phyloP scores from a whole-genome alignment of 176 grass and related monocot species.

The Aechmea fasciata region DNA sequence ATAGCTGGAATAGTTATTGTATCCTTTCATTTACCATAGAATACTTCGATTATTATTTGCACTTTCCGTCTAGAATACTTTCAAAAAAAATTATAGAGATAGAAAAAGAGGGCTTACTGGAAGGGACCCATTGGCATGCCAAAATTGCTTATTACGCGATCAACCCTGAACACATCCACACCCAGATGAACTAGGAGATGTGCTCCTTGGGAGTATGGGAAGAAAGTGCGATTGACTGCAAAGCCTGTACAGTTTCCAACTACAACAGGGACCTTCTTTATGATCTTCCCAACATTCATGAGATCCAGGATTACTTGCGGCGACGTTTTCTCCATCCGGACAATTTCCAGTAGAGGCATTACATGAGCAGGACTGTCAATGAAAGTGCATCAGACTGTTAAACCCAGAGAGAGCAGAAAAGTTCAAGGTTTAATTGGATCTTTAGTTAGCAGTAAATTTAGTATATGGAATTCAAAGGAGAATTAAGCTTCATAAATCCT shows the following conservation, averaged over 20 bases:
- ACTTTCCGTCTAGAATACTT: background rate
- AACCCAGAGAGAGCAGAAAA: background rate
- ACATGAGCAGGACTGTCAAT: constrained; percentile 90
- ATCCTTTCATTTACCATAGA: too few species aligned
- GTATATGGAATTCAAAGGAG: too few species aligned
- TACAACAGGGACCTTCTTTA: constrained; percentile 95
- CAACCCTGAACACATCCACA: constrained; percentile 77
- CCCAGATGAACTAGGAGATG: constrained; percentile 76
- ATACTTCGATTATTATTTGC: background rate
- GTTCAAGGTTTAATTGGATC: background rate
- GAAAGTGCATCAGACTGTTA: constrained; percentile 25
- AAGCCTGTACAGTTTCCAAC: constrained; percentile 97
- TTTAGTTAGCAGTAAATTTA: too few species aligned
- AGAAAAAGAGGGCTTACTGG: constrained; percentile 56
- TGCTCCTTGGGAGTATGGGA: constrained; percentile 72
- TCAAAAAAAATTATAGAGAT: background rate
- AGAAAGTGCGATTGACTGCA: constrained; percentile 96
- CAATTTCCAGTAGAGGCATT: constrained; percentile 98
- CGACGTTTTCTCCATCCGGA: constrained; percentile 87
- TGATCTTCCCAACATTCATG: constrained; percentile 81
- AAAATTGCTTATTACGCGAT: constrained; percentile 68
- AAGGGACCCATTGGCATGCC: constrained; percentile 99
- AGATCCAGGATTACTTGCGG: constrained; percentile 87
- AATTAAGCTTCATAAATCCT: too few species aligned
- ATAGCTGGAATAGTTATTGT: too few species aligned